Evolutionary conservation across 345 rosid species (phyloP), one percentile per base, ranked within the genome.

Genomic region (Arabis alpina): DNA sequence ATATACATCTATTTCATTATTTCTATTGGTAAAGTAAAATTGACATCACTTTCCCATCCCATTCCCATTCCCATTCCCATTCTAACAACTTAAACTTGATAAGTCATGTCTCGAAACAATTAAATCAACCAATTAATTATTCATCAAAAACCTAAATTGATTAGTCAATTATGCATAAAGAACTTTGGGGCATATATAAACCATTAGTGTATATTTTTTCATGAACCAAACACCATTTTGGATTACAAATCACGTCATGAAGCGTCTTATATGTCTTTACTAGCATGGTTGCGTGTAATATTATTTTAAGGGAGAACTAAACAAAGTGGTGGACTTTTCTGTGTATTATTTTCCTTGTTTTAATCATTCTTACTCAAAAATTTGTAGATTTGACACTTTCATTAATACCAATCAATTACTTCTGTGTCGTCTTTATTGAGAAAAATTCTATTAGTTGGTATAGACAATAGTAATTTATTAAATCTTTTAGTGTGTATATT

Each of bases 1-100:
- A 23, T 34, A 34, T 34, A 6, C 40, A 66, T 47, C 44, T 50
- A 12, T 51, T 74, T 60, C 2, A 14, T 70, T 52, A 25, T 61
- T 70, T 40, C 14, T 64, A 28, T 49, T 19, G 13, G 36, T 40
- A 49, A 47, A 34, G 56, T 54, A 27, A 64, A 39, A 5, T 16
- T 55, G 71, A 66, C 67, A 41, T 64, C 61, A 32, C 54, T 34
- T 27, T 8, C 40, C 10, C 40, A 36, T 36, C 49, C 67, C 73
- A 34, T 27, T 56, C 66, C 62, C 23, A 34, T 27, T 56, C 66
- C 62, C 23, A 51, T 51, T 56, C 66, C 62, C 24, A 51, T 51
- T 51, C 14, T 62, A 41, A 40, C 10, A 8, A 36, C 15, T 28
- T 36, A 15, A 70, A 50, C 74, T 28, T 50, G 43, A 43, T 51